These are phyloP conservation scores for Apiospora koreana DNA, from an alignment of 2,329 filamentous ascomycete genomes.

Conservation along the genomic window DNA sequence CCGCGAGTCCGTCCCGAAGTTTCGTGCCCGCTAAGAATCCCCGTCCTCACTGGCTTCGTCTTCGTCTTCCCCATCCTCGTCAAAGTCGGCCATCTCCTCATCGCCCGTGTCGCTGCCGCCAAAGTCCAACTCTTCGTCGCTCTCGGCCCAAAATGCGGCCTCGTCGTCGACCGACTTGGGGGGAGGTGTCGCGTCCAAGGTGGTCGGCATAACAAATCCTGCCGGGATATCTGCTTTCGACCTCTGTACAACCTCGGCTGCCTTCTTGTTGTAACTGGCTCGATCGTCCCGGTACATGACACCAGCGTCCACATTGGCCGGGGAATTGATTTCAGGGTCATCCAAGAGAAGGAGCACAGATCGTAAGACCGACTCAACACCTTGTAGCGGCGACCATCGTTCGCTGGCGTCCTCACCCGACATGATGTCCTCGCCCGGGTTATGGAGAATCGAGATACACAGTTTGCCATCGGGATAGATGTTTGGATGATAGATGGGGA, in stretches of 20 bases:
- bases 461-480: conserved; percentile 88
- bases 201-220: conserved; percentile 81
- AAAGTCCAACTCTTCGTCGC: conserved; percentile 76
- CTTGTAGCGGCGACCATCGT: conserved; percentile 91
- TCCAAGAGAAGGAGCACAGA: conserved; percentile 91
- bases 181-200: conserved; percentile 61
- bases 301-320: conserved; percentile 91
- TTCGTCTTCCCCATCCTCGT: conserved; percentile 55
- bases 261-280: conserved; percentile 67
- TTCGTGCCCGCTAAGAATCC: conserved; percentile 22
- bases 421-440: conserved; percentile 87
- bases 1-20: not conserved
- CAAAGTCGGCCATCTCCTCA: conserved; percentile 62
- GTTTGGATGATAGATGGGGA: conserved; percentile 86
- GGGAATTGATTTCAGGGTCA: conserved; percentile 89
- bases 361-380: conserved; percentile 91
- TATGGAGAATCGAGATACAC: conserved; percentile 95
- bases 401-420: conserved; percentile 89
- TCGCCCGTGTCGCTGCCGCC: conserved; percentile 69
- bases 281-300: conserved; percentile 79
- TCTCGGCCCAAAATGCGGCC: conserved; percentile 80
- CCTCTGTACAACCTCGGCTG: conserved; percentile 67
- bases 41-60: conserved; percentile 59
- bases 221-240: conserved; percentile 80
- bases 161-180: conserved; percentile 70